These are phyloP conservation scores for Russula dissimulans DNA, from an alignment of 768 basidiomycete genomes.

Conservation along the genomic window DNA sequence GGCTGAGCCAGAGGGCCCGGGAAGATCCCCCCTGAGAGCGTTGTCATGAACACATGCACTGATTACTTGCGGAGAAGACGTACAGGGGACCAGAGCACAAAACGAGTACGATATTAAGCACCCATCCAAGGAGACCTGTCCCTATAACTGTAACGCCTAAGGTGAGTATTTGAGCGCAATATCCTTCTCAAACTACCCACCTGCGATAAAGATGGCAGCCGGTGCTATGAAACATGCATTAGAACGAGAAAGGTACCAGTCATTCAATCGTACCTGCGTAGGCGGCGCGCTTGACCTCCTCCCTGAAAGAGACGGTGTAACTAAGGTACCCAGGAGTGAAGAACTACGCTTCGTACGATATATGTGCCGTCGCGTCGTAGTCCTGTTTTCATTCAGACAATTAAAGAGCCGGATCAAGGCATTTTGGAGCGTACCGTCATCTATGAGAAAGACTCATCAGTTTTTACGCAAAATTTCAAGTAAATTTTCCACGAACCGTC, in stretches of 20 bases:
- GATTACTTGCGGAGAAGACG: slow-evolving; percentile 22
- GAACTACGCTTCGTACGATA: slow-evolving; percentile 45
- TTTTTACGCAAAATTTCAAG: neutral
- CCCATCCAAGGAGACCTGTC: slow-evolving; percentile 72
- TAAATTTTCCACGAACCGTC: slow-evolving; percentile 47
- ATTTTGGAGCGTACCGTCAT: slow-evolving; percentile 41
- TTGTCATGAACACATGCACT: neutral
- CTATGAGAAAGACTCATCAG: slow-evolving; percentile 26
- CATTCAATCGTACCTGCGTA: slow-evolving; percentile 44
- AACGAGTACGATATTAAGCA: slow-evolving; percentile 81
- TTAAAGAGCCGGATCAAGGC: neutral
- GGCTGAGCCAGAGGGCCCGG: slow-evolving; percentile 61
- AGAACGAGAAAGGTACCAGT: neutral
- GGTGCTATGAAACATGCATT: slow-evolving; percentile 8
- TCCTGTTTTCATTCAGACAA: slow-evolving; percentile 35
- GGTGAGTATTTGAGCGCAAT: slow-evolving; percentile 42
- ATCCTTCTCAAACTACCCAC: neutral
- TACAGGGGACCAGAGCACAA: slow-evolving; percentile 73
- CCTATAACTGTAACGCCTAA: slow-evolving; percentile 62
- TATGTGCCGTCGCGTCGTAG: slow-evolving; percentile 75
- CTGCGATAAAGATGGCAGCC: slow-evolving; percentile 10
- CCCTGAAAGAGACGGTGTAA: slow-evolving; percentile 31
- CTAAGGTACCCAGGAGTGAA: neutral
- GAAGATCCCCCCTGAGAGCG: slow-evolving; percentile 44
- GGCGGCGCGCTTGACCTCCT: slow-evolving; percentile 73